Evolutionary conservation across 805 yeast genomes (phyloP).

Genomic region (Suhomyces kilbournensis): DNA sequence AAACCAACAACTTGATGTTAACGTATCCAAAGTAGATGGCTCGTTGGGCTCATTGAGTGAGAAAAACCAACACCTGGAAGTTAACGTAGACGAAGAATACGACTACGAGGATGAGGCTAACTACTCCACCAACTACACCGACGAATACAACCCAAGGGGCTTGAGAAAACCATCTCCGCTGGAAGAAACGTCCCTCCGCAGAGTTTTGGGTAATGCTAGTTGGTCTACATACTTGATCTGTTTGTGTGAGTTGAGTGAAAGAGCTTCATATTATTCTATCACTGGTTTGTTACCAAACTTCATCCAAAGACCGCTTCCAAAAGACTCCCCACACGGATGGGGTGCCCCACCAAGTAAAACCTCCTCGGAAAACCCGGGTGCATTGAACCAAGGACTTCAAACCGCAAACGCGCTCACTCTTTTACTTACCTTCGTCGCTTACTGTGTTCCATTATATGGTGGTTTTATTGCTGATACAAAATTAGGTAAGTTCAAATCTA

Average conservation of each 20-base stretch:
- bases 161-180: conserved; percentile 31
- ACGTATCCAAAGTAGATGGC: background rate
- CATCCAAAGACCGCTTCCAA: conserved; percentile 51
- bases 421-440: conserved; percentile 48
- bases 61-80: background rate
- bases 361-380: conserved; percentile 46
- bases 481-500: conserved; percentile 46
- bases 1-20: background rate
- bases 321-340: conserved; percentile 46
- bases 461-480: conserved; percentile 51
- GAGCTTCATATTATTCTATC: conserved; percentile 53
- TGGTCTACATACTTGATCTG: conserved; percentile 49
- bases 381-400: conserved; percentile 45
- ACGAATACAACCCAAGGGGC: conserved; percentile 38
- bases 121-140: conserved; percentile 21
- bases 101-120: conserved; percentile 16
- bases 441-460: conserved; percentile 50
- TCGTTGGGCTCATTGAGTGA: background rate
- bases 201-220: conserved; percentile 47
- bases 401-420: conserved; percentile 47
- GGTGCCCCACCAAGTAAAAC: conserved; percentile 30
- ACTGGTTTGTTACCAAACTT: conserved; percentile 46
- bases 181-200: conserved; percentile 27
- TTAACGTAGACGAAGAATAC: conserved; percentile 6
- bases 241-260: conserved; percentile 47